A percentile compares a stretch with the other conserved stretches of the same genome.
These are phyloP conservation scores for Smallanthus sonchifolius DNA, from an alignment of 129 eudicot species.

Conservation along the genomic window DNA sequence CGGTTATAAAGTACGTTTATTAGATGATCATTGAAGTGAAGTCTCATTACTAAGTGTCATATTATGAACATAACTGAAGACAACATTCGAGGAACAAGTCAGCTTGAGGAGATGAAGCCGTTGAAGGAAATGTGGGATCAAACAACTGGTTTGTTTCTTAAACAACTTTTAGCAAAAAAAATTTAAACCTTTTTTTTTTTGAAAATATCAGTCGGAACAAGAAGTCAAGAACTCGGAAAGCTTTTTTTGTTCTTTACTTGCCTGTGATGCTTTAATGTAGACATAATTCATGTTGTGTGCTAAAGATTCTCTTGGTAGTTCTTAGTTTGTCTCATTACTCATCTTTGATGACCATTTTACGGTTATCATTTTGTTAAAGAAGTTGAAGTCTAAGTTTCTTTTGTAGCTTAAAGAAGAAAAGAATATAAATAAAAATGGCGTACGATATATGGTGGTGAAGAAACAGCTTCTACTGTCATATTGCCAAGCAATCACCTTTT, in stretches of 20 bases:
- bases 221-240: background rate
- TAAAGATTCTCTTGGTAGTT: background rate
- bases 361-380: background rate
- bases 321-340: background rate
- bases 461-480: slow-evolving; percentile 62
- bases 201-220: background rate
- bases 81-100: no score
- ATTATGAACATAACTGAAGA: no score
- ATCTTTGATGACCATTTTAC: background rate
- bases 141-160: no score
- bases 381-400: background rate
- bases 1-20: slow-evolving; percentile 72
- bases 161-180: no score
- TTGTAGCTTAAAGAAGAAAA: slow-evolving; percentile 51
- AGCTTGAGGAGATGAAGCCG: no score
- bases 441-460: slow-evolving; percentile 79
- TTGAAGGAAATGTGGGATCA: no score
- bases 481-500: slow-evolving; percentile 86
- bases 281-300: background rate
- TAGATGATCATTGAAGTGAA: no score
- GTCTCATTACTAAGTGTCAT: no score
- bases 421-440: slow-evolving; percentile 44
- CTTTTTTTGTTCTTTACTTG: background rate
- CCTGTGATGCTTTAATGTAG: background rate
- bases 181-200: no score